Conservation (phyloP, 768 basidiomycete genomes). For the Mycena galericulata region DNA sequence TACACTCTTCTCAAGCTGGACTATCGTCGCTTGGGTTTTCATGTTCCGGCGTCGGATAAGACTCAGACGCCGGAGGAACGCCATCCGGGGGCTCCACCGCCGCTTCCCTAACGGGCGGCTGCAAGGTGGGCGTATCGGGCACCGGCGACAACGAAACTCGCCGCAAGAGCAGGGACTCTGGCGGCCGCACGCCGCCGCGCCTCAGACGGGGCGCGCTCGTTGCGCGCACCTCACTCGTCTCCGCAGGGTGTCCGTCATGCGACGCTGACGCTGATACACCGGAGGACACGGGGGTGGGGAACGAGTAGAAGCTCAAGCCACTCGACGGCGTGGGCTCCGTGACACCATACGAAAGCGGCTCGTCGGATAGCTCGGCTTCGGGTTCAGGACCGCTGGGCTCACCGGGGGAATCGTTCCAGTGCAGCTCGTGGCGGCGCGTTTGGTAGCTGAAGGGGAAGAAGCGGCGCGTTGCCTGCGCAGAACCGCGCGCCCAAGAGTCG, state of each 20-base stretch:
- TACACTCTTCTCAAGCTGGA: background rate
- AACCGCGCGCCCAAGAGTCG: constrained; percentile 7
- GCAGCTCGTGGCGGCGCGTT: constrained; percentile 54
- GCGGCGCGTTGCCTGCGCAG: constrained; percentile 53
- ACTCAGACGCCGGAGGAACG: constrained; percentile 35
- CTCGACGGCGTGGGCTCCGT: constrained; percentile 37
- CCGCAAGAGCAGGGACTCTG: constrained; percentile 68
- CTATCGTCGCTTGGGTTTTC: background rate
- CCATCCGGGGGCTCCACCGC: constrained; percentile 1
- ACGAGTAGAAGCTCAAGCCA: constrained; percentile 41
- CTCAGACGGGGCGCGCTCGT: constrained; percentile 64
- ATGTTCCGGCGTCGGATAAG: constrained; percentile 58
- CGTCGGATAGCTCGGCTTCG: constrained; percentile 24
- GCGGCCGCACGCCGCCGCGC: constrained; percentile 74
- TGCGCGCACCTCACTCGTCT: constrained; percentile 50
- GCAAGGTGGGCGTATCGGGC: constrained; percentile 12
- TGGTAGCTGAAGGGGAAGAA: constrained; percentile 66
- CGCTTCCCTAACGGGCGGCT: constrained; percentile 21
- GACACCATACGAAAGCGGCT: constrained; percentile 31
- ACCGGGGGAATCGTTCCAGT: constrained; percentile 41
- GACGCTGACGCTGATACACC: constrained; percentile 7
- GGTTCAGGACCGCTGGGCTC: constrained; percentile 26
- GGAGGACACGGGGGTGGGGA: constrained; percentile 40
- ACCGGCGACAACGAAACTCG: constrained; percentile 59
- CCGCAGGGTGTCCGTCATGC: constrained; percentile 38